Base-by-base conservation (phyloP, 345 rosid species). In the Durio zibethinus region DNA sequence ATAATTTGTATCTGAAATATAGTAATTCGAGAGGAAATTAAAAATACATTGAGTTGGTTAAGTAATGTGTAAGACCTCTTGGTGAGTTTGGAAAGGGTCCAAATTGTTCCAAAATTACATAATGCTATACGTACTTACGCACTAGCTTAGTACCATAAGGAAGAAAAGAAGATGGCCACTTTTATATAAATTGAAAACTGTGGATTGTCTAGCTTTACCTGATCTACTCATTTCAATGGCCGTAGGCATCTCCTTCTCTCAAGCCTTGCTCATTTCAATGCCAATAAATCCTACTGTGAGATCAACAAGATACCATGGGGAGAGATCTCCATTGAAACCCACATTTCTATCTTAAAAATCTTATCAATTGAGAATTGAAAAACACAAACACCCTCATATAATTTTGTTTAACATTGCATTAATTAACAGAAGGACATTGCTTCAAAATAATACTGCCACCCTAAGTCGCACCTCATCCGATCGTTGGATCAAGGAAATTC, bases 231-330 rank as follows among this genome's bases (percentile, higher is more conserved):
- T 53, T 31, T 31, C 15, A 71, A 48, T 59, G 67, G 66, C 52
- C 10, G 21, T 36, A 21, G 65, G 65, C 77, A 76, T 52, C 56
- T 60, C 47, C 59, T 77, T 67, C 47, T 79, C 73, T 72, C 50
- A 53, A 69, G 50, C 79, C 71, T 43, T 68, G 62, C 70, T 60
- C 43, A 67, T 59, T 42, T 10, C 31, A 31, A 67, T 68, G 64
- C 56, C 52, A 62, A 68, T 35, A 78, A 75, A 68, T 61, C 68
- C 25, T 42, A 78, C 67, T 74, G 80, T 78, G 85, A 80, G 82
- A 85, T 82, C 76, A 77, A 75, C 85, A 75, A 82, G 76, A 75
- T 71, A 45, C 76, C 80, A 50, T 78, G 76, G 78, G 76, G 70
- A 7, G 14, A 18, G 73, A 77, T 81, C 65, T 79, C 73, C 76